Percentiles rank a stretch among this genome's conserved stretches.
phyloP scores from a whole-genome alignment of 2,329 filamentous ascomycete genomes.

The Colletotrichum scovillei region DNA sequence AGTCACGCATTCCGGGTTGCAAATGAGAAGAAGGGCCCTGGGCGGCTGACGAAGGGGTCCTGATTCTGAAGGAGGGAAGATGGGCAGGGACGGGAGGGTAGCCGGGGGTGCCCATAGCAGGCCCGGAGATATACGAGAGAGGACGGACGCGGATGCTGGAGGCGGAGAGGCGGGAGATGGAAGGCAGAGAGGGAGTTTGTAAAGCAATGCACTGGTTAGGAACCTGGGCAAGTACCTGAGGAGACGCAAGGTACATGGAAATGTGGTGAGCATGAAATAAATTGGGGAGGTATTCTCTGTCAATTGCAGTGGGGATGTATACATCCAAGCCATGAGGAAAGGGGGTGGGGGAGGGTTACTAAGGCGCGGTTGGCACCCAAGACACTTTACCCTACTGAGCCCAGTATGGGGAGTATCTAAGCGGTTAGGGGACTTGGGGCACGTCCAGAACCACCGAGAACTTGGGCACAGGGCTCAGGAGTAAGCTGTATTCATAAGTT shows the following conservation, averaged over 20 bases:
- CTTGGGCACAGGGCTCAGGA: not conserved
- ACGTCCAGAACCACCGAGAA: not conserved
- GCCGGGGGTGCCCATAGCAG: slow-evolving; percentile 16
- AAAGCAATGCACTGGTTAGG: not conserved
- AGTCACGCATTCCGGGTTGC: slow-evolving; percentile 31
- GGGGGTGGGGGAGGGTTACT: not conserved
- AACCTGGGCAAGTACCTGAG: not conserved
- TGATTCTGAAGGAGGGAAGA: not conserved
- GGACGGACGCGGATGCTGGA: not conserved
- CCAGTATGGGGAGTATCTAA: not conserved
- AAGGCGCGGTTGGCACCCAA: not conserved
- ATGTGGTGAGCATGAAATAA: not conserved
- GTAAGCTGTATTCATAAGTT: not conserved
- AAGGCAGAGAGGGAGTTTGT: not conserved
- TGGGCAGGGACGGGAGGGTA: not conserved
- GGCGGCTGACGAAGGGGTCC: slow-evolving; percentile 15
- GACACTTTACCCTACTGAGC: not conserved
- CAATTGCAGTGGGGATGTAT: not conserved
- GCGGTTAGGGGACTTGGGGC: slow-evolving; percentile 4
- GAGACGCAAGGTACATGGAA: not conserved
- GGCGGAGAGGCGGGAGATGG: slow-evolving; percentile 11
- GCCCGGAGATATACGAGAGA: not conserved
- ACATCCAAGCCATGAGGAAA: not conserved
- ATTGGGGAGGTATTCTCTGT: not conserved
- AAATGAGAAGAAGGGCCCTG: slow-evolving; percentile 19